Conservation (phyloP, 495 filamentous ascomycete genomes). For the Chaetomidium leptoderma region DNA sequence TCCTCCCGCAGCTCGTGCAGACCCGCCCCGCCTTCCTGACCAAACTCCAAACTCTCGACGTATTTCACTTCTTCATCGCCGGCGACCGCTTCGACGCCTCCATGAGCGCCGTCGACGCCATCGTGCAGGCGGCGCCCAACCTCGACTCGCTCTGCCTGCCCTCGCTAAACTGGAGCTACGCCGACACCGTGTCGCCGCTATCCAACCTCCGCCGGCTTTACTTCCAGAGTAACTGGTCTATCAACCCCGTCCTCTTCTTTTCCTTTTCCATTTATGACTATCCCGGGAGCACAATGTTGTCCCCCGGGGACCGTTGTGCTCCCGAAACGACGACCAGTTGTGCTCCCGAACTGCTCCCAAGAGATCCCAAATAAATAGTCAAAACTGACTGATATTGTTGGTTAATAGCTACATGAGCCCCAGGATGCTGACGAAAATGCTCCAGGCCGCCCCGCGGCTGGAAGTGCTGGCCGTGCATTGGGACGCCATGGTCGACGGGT, state of each 20-base stretch:
- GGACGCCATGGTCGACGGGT: not conserved
- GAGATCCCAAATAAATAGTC: too few species aligned
- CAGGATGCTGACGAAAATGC: slow-evolving; percentile 1
- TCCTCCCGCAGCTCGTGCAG: not conserved
- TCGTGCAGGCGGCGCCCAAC: slow-evolving; percentile 5
- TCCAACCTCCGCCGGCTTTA: slow-evolving; percentile 6
- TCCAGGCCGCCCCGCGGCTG: not conserved
- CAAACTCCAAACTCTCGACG: not conserved
- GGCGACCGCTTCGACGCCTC: slow-evolving; percentile 9
- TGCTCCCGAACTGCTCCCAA: too few species aligned
- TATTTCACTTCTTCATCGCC: slow-evolving; percentile 5
- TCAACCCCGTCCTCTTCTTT: too few species aligned
- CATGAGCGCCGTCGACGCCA: not conserved
- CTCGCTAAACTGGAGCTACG: not conserved
- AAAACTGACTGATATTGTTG: too few species aligned
- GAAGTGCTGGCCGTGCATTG: slow-evolving; percentile 14
- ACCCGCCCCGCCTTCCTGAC: not conserved
- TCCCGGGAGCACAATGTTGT: too few species aligned
- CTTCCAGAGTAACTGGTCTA: not conserved
- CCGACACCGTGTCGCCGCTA: not conserved
- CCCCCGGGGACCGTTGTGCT: too few species aligned
- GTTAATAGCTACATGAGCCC: too few species aligned
- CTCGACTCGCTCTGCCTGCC: slow-evolving; percentile 8
- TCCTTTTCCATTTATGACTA: too few species aligned
- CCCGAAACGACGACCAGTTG: too few species aligned